phyloP scores from a whole-genome alignment of 2,329 filamentous ascomycete species.

The Ciborinia camelliae region DNA sequence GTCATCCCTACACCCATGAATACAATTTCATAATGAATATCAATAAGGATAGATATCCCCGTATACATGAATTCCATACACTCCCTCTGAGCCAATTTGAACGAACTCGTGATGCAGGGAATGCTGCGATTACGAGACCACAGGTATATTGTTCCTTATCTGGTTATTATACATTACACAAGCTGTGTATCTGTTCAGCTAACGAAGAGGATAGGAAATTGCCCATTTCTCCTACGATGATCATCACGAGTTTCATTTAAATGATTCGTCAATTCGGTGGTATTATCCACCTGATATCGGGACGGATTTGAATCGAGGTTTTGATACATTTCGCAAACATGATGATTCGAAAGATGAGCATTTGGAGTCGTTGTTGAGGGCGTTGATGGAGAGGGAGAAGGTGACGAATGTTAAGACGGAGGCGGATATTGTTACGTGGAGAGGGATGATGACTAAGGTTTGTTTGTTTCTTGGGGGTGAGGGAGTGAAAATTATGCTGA shows the following conservation, averaged over 20 bases:
- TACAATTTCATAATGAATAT: background rate
- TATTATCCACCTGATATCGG: constrained; percentile 77
- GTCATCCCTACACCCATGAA: too few species aligned
- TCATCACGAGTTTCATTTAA: constrained; percentile 70
- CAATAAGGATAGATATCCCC: background rate
- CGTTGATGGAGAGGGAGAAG: constrained; percentile 67
- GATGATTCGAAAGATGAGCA: constrained; percentile 85
- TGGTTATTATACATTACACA: too few species aligned
- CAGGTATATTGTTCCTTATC: constrained; percentile 17
- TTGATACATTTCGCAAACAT: constrained; percentile 76
- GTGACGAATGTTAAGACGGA: constrained; percentile 58
- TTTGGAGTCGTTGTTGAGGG: constrained; percentile 75
- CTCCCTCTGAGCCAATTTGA: constrained; percentile 8
- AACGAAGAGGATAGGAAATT: constrained; percentile 62
- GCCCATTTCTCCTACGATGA: constrained; percentile 91
- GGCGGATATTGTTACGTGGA: constrained; percentile 84
- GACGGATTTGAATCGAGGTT: constrained; percentile 74
- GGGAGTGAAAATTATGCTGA: background rate
- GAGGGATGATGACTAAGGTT: constrained; percentile 98
- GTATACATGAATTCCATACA: constrained; percentile 1
- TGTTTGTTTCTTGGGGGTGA: constrained; percentile 1
- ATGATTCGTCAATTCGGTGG: constrained; percentile 77
- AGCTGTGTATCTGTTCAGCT: background rate
- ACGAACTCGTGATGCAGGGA: background rate
- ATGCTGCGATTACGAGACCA: constrained; percentile 7